Conservation (phyloP, 2,329 filamentous ascomycete species). For the Phaeosphaeria sp. region DNA sequence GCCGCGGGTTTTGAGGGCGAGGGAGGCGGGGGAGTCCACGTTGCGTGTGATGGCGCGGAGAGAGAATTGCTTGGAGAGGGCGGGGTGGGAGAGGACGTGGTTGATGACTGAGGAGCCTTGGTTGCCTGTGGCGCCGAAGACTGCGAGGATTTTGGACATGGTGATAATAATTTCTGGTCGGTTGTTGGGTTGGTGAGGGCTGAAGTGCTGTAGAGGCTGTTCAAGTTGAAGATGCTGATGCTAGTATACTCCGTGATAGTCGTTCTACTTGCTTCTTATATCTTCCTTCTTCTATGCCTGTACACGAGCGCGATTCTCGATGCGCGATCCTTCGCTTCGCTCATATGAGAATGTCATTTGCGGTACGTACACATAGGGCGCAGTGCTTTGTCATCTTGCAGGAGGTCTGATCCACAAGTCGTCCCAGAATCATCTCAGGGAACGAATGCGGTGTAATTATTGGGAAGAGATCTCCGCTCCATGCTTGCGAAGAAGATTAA, state of each 20-base stretch:
- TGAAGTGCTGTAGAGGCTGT: not conserved
- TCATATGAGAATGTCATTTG: too few species aligned
- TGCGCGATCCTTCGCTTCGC: too few species aligned
- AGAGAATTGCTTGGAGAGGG: conserved; percentile 55
- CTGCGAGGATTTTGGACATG: conserved; percentile 56
- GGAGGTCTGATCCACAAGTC: not conserved
- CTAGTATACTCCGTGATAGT: not conserved
- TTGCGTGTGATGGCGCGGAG: conserved; percentile 64
- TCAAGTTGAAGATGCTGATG: too few species aligned
- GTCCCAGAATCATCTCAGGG: too few species aligned
- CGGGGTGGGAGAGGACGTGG: conserved; percentile 49
- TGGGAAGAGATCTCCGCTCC: not conserved
- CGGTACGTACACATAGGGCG: not conserved
- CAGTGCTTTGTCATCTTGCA: not conserved
- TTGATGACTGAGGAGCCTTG: conserved; percentile 65
- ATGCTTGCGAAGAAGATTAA: not conserved
- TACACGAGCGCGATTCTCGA: not conserved
- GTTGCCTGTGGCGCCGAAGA: conserved; percentile 66
- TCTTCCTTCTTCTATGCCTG: not conserved
- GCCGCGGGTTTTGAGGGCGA: conserved; percentile 46
- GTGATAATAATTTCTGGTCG: not conserved
- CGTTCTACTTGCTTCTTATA: not conserved
- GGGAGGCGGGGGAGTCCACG: conserved; percentile 51
- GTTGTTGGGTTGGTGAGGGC: not conserved
- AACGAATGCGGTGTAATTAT: not conserved